phyloP scores from a whole-genome alignment of 768 basidiomycete genomes.

The Serendipita sp. region DNA sequence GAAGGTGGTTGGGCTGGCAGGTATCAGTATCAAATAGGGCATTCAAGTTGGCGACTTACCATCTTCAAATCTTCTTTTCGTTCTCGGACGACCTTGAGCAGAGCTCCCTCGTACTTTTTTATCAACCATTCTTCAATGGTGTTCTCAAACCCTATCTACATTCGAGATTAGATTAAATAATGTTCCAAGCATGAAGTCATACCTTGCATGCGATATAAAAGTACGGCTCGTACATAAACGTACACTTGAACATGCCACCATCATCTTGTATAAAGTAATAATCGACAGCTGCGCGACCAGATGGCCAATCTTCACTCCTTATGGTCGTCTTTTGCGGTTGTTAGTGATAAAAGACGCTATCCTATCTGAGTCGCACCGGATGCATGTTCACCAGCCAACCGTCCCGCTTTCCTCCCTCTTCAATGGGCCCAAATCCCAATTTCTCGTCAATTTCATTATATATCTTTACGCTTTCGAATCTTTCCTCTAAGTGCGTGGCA shows the following conservation, averaged over 20 bases:
- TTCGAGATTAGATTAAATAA: slow-evolving; percentile 7
- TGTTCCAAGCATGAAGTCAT: slow-evolving; percentile 15
- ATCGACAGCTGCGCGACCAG: slow-evolving; percentile 81
- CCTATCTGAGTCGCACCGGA: slow-evolving; percentile 42
- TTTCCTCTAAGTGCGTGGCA: slow-evolving; percentile 69
- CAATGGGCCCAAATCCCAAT: slow-evolving; percentile 67
- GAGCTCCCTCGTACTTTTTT: slow-evolving; percentile 80
- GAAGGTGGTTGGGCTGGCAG: slow-evolving; percentile 69
- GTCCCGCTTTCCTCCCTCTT: slow-evolving; percentile 59
- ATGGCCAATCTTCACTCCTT: slow-evolving; percentile 69
- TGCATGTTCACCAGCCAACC: slow-evolving; percentile 99
- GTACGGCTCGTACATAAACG: slow-evolving; percentile 85
- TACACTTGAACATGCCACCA: slow-evolving; percentile 90
- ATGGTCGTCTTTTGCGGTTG: slow-evolving; percentile 46
- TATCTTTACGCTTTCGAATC: slow-evolving; percentile 61
- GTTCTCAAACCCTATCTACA: slow-evolving; percentile 67
- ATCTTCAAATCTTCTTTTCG: slow-evolving; percentile 87
- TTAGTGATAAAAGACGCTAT: not conserved
- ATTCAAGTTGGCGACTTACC: slow-evolving; percentile 15
- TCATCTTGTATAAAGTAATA: slow-evolving; percentile 97
- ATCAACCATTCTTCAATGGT: slow-evolving; percentile 89
- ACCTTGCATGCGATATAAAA: slow-evolving; percentile 89
- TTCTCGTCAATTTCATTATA: slow-evolving; percentile 86
- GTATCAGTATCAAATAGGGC: not conserved
- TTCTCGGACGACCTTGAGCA: slow-evolving; percentile 60